A percentile compares a stretch with the other conserved stretches of the same genome.
Conservation (phyloP, 1,284 basidiomycete genomes). For the Nidula niveotomentosa region DNA sequence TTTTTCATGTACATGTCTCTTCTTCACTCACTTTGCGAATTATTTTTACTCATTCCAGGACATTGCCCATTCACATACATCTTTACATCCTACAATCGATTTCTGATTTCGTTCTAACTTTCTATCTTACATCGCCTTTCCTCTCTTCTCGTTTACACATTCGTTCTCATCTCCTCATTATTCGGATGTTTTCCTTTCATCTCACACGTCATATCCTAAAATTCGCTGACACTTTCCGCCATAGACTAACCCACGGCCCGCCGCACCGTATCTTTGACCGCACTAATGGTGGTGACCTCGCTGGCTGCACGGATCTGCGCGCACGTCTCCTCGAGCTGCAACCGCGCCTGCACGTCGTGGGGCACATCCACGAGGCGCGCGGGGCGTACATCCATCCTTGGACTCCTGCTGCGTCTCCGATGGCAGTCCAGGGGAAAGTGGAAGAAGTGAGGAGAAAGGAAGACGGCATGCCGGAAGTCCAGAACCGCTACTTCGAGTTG, state of each 20-base stretch:
- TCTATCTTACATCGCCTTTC: not conserved
- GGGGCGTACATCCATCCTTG: conserved; percentile 43
- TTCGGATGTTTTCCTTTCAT: too few species aligned
- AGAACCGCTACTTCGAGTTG: too few species aligned
- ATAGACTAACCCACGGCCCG: conserved; percentile 65
- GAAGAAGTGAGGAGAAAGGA: too few species aligned
- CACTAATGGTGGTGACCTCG: conserved; percentile 28
- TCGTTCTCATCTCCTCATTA: not conserved
- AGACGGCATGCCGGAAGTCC: too few species aligned
- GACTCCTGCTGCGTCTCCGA: conserved; percentile 8
- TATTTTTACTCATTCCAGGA: too few species aligned
- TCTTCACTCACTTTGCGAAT: too few species aligned
- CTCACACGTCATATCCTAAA: too few species aligned
- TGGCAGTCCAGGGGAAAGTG: too few species aligned
- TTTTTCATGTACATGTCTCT: too few species aligned
- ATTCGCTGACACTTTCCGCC: too few species aligned
- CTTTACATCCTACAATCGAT: too few species aligned
- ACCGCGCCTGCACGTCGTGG: conserved; percentile 50
- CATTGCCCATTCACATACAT: too few species aligned
- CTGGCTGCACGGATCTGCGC: conserved; percentile 48
- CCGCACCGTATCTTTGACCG: conserved; percentile 47
- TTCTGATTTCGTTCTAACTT: not conserved
- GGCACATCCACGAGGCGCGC: conserved; percentile 65
- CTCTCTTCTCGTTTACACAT: not conserved
- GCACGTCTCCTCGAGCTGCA: conserved; percentile 34